Conservation (phyloP, 805 yeast genomes). For the Kluyveromyces wickerhamii region DNA sequence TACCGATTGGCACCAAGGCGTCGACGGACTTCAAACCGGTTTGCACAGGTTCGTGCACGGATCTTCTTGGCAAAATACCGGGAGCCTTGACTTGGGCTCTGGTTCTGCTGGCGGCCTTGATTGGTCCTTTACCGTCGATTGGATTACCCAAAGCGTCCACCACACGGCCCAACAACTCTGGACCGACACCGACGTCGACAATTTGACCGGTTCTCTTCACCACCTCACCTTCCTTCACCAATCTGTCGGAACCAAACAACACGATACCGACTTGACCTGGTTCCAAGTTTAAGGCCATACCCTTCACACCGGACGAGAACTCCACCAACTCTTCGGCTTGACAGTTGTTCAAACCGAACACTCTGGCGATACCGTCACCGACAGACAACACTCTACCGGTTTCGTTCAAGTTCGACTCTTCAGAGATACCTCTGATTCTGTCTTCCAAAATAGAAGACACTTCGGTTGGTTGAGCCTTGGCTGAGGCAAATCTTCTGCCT, state of each 20-base stretch:
- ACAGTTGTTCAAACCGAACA: constrained; percentile 97
- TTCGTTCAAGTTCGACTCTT: constrained; percentile 95
- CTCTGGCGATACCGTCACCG: constrained; percentile 99
- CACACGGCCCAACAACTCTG: constrained; percentile 96
- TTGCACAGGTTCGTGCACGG: constrained; percentile 99
- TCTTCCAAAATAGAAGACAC: constrained; percentile 98
- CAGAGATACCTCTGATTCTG: constrained; percentile 98
- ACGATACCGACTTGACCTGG: constrained; percentile 99
- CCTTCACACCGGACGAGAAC: constrained; percentile 98
- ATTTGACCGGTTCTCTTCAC: constrained; percentile 99
- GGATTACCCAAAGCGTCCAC: constrained; percentile 99
- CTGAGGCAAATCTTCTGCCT: constrained; percentile 83
- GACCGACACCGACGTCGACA: constrained; percentile 99
- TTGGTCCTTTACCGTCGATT: constrained; percentile 99
- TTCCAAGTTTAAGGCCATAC: constrained; percentile 99
- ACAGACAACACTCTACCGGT: constrained; percentile 99
- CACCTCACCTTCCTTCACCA: constrained; percentile 98
- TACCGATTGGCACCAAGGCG: constrained; percentile 98
- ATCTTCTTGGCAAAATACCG: constrained; percentile 98
- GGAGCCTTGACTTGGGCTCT: constrained; percentile 99
- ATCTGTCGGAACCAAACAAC: constrained; percentile 97
- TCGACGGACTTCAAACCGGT: constrained; percentile 99
- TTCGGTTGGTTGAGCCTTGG: constrained; percentile 98
- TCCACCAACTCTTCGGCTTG: constrained; percentile 99
- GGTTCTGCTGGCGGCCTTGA: constrained; percentile 71